Evolutionary conservation across 441 rosid species (phyloP).

Genomic region (Euphorbia celastroides): DNA sequence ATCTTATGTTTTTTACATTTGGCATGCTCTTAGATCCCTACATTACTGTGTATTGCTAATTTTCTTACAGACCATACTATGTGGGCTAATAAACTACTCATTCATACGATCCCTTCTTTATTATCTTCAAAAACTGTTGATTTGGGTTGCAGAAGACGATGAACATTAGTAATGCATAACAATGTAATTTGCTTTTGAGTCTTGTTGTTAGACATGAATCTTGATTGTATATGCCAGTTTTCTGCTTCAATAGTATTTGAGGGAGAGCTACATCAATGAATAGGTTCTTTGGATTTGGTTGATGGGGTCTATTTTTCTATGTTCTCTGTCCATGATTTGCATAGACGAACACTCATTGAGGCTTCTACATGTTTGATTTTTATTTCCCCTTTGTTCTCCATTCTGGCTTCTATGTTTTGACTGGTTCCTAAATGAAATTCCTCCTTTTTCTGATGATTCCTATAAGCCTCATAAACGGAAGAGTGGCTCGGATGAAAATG

Average conservation of each 20-base stretch:
- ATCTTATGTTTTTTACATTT: too few species aligned
- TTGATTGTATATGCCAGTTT: background rate
- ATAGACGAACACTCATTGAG: background rate
- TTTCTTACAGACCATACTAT: background rate
- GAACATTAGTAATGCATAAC: background rate
- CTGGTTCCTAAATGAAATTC: conserved; percentile 12
- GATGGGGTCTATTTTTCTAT: background rate
- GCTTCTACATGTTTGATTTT: background rate
- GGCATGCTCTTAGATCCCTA: too few species aligned
- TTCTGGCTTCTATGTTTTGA: background rate
- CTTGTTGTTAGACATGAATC: background rate
- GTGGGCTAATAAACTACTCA: background rate
- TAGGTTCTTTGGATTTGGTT: background rate
- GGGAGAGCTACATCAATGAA: background rate
- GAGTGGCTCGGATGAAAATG: conserved; percentile 35
- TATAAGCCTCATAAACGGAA: conserved; percentile 57
- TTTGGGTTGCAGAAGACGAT: background rate
- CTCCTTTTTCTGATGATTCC: conserved; percentile 3
- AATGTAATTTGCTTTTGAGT: background rate
- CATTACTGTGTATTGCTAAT: background rate
- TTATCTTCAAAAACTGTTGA: background rate
- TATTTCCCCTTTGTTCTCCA: background rate
- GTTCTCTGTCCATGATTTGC: background rate
- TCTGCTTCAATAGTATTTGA: background rate
- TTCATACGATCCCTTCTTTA: background rate